A percentile compares a stretch with the other conserved stretches of the same genome.
Conservation (phyloP, 148 eudicot species). For the Cornus controversa region DNA sequence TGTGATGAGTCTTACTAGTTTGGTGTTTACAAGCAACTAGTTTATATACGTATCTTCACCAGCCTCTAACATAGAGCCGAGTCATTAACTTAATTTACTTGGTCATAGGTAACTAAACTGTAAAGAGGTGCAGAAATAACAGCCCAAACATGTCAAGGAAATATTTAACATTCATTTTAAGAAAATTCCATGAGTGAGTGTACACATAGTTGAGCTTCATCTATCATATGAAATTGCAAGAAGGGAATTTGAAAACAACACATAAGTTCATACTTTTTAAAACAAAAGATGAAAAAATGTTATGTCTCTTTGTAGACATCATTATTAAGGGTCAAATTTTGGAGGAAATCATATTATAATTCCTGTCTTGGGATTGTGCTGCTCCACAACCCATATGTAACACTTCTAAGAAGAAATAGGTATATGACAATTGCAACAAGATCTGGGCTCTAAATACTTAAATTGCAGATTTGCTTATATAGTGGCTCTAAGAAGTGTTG, state of each 20-base stretch:
- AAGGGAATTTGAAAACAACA: background rate
- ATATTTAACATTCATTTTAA: background rate
- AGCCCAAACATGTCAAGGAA: background rate
- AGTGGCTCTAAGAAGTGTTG: background rate
- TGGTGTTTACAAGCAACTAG: background rate
- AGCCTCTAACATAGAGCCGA: background rate
- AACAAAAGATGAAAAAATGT: background rate
- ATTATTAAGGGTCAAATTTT: background rate
- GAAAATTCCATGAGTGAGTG: background rate
- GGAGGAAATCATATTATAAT: background rate
- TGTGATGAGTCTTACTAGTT: slow-evolving; percentile 1
- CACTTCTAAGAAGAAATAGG: no score
- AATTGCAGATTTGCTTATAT: no score
- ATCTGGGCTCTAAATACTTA: no score
- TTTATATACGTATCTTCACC: no score
- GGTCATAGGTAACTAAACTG: background rate
- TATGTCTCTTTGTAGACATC: background rate
- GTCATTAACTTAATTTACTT: background rate
- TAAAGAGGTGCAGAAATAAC: no score
- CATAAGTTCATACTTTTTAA: no score
- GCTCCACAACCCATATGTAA: background rate
- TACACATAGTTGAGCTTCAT: no score
- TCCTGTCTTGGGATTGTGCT: background rate
- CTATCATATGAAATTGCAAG: no score
- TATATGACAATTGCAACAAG: no score